A percentile compares a stretch with the other conserved stretches of the same genome.
Evolutionary conservation across 1,284 basidiomycete genomes (phyloP).

Genomic region (Ceratobasidium sp.): DNA sequence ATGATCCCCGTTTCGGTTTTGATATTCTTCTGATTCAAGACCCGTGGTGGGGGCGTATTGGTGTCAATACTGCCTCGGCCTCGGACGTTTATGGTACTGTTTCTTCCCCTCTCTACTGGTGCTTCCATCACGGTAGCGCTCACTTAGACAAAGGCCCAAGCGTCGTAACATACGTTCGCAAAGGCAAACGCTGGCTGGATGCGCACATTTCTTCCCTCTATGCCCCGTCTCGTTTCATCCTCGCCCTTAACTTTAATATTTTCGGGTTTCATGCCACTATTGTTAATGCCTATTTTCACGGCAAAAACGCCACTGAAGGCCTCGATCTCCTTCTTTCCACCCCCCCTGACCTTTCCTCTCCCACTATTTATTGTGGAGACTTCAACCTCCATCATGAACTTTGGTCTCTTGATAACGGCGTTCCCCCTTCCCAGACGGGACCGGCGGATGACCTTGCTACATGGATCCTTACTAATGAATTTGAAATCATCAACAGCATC

Average conservation of each 20-base stretch:
- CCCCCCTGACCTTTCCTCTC: background rate
- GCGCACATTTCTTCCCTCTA: background rate
- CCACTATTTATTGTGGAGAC: constrained; percentile 27
- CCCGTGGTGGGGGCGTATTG: constrained; percentile 21
- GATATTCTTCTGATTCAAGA: constrained; percentile 15
- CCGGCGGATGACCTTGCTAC: constrained; percentile 16
- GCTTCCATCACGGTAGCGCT: background rate
- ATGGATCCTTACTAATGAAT: constrained; percentile 24
- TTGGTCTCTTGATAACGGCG: background rate
- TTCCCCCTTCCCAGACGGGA: background rate
- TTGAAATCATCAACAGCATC: background rate
- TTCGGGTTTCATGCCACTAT: background rate
- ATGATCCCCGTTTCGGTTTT: background rate
- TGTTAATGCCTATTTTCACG: constrained; percentile 4
- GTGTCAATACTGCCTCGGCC: background rate
- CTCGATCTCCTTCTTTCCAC: background rate
- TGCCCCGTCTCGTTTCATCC: background rate
- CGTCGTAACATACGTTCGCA: background rate
- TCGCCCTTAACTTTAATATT: background rate
- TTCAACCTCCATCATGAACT: constrained; percentile 40
- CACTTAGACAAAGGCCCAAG: background rate
- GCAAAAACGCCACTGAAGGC: background rate
- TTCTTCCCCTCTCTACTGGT: background rate
- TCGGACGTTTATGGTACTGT: background rate
- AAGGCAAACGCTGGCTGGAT: background rate